Evolutionary conservation across 768 basidiomycete species (phyloP).

Genomic region (Cystobasidium onofrii): DNA sequence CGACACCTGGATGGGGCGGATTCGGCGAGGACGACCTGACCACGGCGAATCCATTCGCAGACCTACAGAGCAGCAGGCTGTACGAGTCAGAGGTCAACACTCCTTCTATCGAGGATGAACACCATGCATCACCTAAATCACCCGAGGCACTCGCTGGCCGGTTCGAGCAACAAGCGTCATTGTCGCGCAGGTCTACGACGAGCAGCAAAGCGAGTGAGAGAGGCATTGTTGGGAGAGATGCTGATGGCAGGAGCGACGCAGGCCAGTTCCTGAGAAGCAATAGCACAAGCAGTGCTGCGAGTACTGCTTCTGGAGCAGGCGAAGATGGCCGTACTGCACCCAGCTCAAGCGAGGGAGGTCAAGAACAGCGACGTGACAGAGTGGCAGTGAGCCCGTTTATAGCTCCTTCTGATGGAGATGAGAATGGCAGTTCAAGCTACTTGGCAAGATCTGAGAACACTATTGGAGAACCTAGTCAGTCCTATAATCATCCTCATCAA

Average conservation of each 20-base stretch:
- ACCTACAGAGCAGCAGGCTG: constrained; percentile 20
- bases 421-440: background rate
- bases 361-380: background rate
- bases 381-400: constrained; percentile 11
- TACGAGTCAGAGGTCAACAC: background rate
- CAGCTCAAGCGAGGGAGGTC: background rate
- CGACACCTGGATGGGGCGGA: background rate
- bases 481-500: no score
- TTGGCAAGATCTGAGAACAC: background rate
- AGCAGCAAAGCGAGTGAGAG: background rate
- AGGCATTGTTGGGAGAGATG: background rate
- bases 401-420: background rate
- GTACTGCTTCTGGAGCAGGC: background rate
- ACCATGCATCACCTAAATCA: background rate
- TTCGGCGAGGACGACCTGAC: constrained; percentile 19
- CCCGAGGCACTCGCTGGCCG: background rate
- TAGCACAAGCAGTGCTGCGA: background rate
- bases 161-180: background rate
- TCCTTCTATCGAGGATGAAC: background rate
- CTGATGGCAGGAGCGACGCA: background rate
- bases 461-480: background rate
- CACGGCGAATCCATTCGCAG: constrained; percentile 29
- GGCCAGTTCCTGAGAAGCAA: background rate
- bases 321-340: background rate
- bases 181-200: background rate